phyloP scores from a whole-genome alignment of 2,329 filamentous ascomycete genomes.

The Verticillium longisporum region DNA sequence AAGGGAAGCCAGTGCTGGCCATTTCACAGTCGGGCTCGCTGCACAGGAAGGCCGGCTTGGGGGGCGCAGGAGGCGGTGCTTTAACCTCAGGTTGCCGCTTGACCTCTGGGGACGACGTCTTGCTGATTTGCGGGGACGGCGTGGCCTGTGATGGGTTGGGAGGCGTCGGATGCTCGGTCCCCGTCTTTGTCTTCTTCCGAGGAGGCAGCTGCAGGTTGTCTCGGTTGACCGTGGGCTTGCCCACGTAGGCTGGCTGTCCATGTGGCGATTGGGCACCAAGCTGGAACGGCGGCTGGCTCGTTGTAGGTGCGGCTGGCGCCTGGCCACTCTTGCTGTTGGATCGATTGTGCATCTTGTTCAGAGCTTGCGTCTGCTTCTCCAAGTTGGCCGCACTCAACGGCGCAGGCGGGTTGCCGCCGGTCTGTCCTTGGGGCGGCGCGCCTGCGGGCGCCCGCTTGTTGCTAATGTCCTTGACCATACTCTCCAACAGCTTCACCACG shows the following conservation, averaged over 20 bases:
- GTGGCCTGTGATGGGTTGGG: constrained; percentile 32
- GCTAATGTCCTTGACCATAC: constrained; percentile 42
- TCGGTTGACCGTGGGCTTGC: constrained; percentile 42
- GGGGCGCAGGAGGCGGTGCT: constrained; percentile 11
- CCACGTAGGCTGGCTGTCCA: constrained; percentile 50
- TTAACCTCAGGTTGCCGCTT: constrained; percentile 23
- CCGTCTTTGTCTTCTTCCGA: constrained; percentile 48
- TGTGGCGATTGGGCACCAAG: constrained; percentile 52
- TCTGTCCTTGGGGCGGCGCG: constrained; percentile 3
- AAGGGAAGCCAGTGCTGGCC: constrained; percentile 41
- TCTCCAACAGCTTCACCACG: constrained; percentile 38
- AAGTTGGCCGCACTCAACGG: constrained; percentile 40
- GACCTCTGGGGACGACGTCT: constrained; percentile 40
- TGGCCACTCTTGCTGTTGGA: constrained; percentile 38
- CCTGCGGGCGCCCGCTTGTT: constrained; percentile 19
- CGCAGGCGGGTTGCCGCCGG: constrained; percentile 8
- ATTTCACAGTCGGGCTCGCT: constrained; percentile 48
- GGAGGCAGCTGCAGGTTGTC: constrained; percentile 49
- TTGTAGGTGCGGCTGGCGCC: constrained; percentile 50
- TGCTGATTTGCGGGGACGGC: constrained; percentile 40
- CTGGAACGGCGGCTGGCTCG: constrained; percentile 48
- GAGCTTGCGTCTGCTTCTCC: constrained; percentile 43
- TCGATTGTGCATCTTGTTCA: constrained; percentile 39
- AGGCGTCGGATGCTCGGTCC: constrained; percentile 23
- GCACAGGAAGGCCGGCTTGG: constrained; percentile 41